These are phyloP conservation scores for Salix koriyanagi DNA, from an alignment of 345 rosid genomes.

Conservation along the genomic window DNA sequence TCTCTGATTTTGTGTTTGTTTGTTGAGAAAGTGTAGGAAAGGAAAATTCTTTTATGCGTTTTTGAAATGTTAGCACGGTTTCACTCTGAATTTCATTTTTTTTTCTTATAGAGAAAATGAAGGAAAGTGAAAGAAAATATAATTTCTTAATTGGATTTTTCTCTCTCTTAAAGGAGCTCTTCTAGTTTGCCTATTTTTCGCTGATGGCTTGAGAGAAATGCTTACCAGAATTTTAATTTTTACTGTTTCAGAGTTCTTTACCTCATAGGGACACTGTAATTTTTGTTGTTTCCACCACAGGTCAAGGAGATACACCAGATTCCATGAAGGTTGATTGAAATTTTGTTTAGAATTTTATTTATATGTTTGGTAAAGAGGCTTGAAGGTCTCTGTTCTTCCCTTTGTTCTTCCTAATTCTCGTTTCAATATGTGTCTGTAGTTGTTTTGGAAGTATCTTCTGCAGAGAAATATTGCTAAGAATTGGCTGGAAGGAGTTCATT, in stretches of 20 bases:
- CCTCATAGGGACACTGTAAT: constrained; percentile 51
- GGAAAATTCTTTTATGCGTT: too few species aligned
- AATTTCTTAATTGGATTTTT: not conserved
- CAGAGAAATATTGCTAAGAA: constrained; percentile 49
- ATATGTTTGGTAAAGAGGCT: constrained; percentile 4
- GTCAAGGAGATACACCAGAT: constrained; percentile 95
- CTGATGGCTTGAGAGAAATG: not conserved
- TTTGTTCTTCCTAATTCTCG: constrained; percentile 10
- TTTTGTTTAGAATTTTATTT: not conserved
- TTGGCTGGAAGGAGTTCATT: constrained; percentile 66
- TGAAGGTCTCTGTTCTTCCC: not conserved
- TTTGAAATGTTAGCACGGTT: too few species aligned
- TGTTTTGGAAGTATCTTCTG: constrained; percentile 84
- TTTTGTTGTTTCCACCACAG: constrained; percentile 90
- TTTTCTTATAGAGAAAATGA: too few species aligned
- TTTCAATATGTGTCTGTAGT: constrained; percentile 33
- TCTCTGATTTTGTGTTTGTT: not conserved
- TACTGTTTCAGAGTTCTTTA: constrained; percentile 50
- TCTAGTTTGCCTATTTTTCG: not conserved
- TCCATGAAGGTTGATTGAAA: constrained; percentile 56
- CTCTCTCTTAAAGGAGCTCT: not conserved
- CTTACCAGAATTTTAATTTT: constrained; percentile 6
- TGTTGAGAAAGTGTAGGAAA: not conserved
- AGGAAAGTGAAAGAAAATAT: too few species aligned
- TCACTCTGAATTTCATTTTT: too few species aligned